Evolutionary conservation across 2,329 filamentous ascomycete genomes (phyloP).

Genomic region (Ophiobolus disseminans): DNA sequence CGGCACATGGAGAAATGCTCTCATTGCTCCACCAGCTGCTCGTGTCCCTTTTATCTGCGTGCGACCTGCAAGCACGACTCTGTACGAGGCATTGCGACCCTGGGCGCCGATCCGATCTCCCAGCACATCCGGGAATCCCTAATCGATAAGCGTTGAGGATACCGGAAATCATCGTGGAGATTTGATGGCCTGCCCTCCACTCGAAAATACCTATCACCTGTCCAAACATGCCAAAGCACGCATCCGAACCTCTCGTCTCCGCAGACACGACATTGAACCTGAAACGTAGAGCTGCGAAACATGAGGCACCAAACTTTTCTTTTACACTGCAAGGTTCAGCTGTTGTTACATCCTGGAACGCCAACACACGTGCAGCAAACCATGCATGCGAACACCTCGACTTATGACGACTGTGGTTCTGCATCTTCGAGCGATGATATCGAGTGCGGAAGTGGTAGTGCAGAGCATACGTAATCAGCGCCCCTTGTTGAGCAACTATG

Average conservation of each 20-base stretch:
- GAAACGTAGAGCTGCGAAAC: conserved; percentile 3
- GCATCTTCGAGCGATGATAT: too few species aligned
- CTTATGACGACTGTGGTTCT: too few species aligned
- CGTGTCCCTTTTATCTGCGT: conserved; percentile 1
- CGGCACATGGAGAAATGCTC: conserved; percentile 12
- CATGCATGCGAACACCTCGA: too few species aligned
- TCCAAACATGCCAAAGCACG: background rate
- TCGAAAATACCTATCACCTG: too few species aligned
- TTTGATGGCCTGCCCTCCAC: conserved; percentile 11
- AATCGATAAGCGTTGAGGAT: conserved; percentile 32
- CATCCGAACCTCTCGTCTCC: background rate
- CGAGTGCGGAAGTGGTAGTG: too few species aligned
- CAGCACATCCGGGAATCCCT: conserved; percentile 7
- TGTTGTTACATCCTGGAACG: too few species aligned
- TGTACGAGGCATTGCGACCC: conserved; percentile 8
- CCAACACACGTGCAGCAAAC: too few species aligned
- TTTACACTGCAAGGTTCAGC: background rate
- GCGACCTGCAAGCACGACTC: conserved; percentile 4
- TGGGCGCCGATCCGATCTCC: conserved; percentile 34
- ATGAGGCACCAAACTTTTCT: background rate
- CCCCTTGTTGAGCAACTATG: too few species aligned
- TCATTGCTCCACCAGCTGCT: conserved; percentile 4
- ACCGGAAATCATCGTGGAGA: conserved; percentile 10
- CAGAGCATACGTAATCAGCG: too few species aligned
- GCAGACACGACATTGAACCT: background rate